Percentiles rank a stretch among this genome's conserved stretches.
Conservation (phyloP, 192 early-diverging fungal genomes). For the Coemansia sp. region DNA sequence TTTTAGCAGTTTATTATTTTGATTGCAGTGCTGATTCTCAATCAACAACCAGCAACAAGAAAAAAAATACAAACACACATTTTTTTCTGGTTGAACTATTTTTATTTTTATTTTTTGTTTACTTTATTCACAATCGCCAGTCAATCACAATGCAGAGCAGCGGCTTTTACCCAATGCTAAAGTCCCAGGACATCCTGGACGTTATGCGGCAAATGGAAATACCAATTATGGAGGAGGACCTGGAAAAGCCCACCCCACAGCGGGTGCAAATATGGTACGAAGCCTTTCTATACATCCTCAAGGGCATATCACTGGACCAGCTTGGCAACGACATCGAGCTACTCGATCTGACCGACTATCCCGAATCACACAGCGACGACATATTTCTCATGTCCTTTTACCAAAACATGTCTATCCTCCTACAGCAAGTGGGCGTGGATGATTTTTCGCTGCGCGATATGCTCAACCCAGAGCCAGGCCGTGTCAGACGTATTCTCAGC, state of each 20-base stretch:
- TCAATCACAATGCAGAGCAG: constrained; percentile 30
- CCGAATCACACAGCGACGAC: constrained; percentile 67
- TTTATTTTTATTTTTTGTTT: not conserved
- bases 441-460: constrained; percentile 80
- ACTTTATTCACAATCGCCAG: not conserved
- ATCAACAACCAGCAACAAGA: not conserved
- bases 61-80: not conserved
- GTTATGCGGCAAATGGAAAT: constrained; percentile 79
- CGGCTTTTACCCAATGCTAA: constrained; percentile 68
- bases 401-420: constrained; percentile 64
- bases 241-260: constrained; percentile 68
- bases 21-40: too few relatives aligned
- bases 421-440: constrained; percentile 68
- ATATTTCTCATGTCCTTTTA: constrained; percentile 65
- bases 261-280: constrained; percentile 72
- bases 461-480: constrained; percentile 70
- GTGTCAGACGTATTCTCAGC: constrained; percentile 71
- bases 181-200: constrained; percentile 68
- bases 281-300: constrained; percentile 67
- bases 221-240: constrained; percentile 68
- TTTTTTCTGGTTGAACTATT: not conserved
- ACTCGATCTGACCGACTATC: constrained; percentile 42
- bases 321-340: constrained; percentile 43
- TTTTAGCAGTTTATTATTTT: not conserved
- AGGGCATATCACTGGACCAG: constrained; percentile 62